Conservation (phyloP, 257 asterid genomes). For the Linaria vulgaris region DNA sequence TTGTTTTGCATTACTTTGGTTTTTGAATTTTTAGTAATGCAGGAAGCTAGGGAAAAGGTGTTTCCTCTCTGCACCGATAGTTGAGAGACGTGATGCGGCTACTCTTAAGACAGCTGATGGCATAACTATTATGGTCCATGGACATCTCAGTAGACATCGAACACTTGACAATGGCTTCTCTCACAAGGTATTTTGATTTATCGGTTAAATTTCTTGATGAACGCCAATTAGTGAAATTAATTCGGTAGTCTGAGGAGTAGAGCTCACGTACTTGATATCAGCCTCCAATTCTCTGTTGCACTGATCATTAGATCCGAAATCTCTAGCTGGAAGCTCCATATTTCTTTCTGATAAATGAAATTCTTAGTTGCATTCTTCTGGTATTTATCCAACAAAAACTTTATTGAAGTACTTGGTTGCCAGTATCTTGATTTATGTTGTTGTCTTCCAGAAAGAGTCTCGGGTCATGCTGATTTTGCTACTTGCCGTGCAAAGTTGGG, state of each 20-base stretch:
- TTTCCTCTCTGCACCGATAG: constrained; percentile 57
- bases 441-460: neutral
- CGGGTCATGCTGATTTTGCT: neutral
- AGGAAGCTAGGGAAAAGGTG: constrained; percentile 47
- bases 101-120: constrained; percentile 64
- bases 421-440: neutral
- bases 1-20: constrained; percentile 6
- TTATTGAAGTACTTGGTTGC: too few species aligned
- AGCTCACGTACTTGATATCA: too few species aligned
- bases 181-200: constrained; percentile 49
- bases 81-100: constrained; percentile 53
- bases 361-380: too few species aligned
- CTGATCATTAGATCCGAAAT: too few species aligned
- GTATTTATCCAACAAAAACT: too few species aligned
- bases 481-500: neutral
- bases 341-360: too few species aligned
- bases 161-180: constrained; percentile 65
- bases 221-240: too few species aligned
- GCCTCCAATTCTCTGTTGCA: too few species aligned
- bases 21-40: constrained; percentile 28
- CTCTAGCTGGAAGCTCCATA: too few species aligned
- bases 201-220: neutral
- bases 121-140: constrained; percentile 49
- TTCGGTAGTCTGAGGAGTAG: too few species aligned
- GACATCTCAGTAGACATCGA: constrained; percentile 49